Percentiles rank a stretch among this genome's conserved stretches.
Conservation (phyloP, 257 asterid genomes). For the Capsicum chinense region DNA sequence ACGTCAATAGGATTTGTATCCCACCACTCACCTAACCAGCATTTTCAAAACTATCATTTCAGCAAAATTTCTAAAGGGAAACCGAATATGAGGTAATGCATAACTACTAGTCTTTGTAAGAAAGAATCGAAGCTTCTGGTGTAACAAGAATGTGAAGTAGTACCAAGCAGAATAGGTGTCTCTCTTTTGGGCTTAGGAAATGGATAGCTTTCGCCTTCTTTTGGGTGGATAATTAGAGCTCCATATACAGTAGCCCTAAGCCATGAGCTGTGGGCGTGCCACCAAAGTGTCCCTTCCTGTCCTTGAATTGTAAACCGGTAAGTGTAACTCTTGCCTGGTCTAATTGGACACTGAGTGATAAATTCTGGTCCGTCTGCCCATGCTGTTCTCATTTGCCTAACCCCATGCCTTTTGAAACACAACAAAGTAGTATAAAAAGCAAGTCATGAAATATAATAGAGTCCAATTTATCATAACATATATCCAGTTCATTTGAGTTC, state of each 20-base stretch:
- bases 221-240: slow-evolving; percentile 56
- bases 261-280: slow-evolving; percentile 98
- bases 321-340: slow-evolving; percentile 75
- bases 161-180: background rate
- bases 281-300: slow-evolving; percentile 90
- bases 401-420: slow-evolving; percentile 64
- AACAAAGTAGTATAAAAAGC: background rate
- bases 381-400: slow-evolving; percentile 70
- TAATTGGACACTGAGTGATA: slow-evolving; percentile 76
- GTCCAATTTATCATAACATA: background rate
- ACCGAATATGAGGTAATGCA: background rate
- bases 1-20: background rate
- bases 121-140: background rate
- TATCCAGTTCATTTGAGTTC: background rate
- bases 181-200: background rate
- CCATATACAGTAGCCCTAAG: slow-evolving; percentile 89
- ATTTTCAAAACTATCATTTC: background rate
- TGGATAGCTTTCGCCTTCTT: background rate
- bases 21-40: slow-evolving; percentile 10
- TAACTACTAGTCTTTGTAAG: background rate
- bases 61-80: background rate
- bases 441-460: background rate
- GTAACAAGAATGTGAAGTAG: background rate
- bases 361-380: slow-evolving; percentile 93
- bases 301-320: slow-evolving; percentile 76